A percentile compares a stretch with the other conserved stretches of the same genome.
Evolutionary conservation across 2,329 filamentous ascomycete species (phyloP).

Genomic region (Ceratocystiopsis minuta): DNA sequence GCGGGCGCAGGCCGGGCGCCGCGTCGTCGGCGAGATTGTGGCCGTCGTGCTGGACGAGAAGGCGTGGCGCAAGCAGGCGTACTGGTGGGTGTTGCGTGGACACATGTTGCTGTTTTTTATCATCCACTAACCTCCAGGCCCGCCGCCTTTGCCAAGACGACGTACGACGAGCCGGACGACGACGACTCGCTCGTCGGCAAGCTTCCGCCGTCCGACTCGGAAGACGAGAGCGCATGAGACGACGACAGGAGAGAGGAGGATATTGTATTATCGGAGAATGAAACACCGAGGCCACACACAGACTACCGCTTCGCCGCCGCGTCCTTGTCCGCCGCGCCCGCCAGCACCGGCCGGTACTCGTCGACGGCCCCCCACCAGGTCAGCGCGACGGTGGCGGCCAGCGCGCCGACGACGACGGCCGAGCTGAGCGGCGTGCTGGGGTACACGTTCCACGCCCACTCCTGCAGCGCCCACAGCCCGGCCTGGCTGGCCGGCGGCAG

Average conservation of each 20-base stretch:
- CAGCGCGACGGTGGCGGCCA: constrained; percentile 47
- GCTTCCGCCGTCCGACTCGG: constrained; percentile 68
- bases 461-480: constrained; percentile 57
- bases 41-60: constrained; percentile 88
- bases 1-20: constrained; percentile 50
- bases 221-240: constrained; percentile 36
- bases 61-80: constrained; percentile 71
- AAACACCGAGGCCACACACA: too few species aligned
- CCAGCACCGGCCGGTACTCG: constrained; percentile 15
- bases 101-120: too few species aligned
- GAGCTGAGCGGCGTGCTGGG: constrained; percentile 51
- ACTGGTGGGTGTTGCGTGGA: constrained; percentile 45
- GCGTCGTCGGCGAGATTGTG: constrained; percentile 73
- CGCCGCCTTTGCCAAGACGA: constrained; percentile 55
- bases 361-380: constrained; percentile 40
- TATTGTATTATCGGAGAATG: too few species aligned
- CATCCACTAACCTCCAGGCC: constrained; percentile 21
- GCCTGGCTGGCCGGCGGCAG: constrained; percentile 50
- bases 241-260: neutral
- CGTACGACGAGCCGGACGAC: constrained; percentile 22
- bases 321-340: constrained; percentile 4
- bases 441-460: constrained; percentile 88
- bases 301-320: constrained; percentile 7
- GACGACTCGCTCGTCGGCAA: constrained; percentile 67
- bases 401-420: constrained; percentile 45